Conservation (phyloP, 2,329 filamentous ascomycete genomes). For the Cercospora citrullina region DNA sequence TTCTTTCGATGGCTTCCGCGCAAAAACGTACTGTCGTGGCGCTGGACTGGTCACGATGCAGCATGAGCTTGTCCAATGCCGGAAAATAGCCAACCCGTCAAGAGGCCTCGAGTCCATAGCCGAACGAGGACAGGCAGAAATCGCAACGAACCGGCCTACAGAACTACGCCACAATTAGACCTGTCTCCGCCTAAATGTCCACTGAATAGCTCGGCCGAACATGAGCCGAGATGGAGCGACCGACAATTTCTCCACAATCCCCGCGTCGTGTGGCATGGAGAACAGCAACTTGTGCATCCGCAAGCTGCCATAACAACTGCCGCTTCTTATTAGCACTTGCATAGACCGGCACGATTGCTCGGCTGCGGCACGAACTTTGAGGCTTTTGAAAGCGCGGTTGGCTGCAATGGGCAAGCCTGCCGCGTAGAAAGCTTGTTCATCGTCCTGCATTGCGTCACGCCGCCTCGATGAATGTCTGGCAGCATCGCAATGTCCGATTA, state of each 20-base stretch:
- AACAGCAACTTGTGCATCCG: background rate
- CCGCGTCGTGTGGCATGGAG: constrained; percentile 1
- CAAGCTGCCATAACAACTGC: constrained; percentile 10
- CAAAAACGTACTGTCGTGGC: background rate
- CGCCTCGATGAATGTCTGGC: background rate
- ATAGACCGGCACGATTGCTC: background rate
- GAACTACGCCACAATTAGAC: constrained; percentile 3
- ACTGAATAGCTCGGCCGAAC: background rate
- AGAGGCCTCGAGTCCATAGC: background rate
- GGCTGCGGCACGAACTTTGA: constrained; percentile 3
- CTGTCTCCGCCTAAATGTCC: constrained; percentile 1
- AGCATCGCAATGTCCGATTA: background rate
- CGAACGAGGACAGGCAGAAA: background rate
- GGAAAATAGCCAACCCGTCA: background rate
- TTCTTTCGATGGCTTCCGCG: background rate
- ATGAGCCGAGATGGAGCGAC: background rate
- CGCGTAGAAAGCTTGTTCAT: background rate
- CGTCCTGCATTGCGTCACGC: constrained; percentile 4
- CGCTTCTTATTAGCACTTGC: background rate
- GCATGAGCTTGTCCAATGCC: background rate
- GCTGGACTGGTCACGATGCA: background rate
- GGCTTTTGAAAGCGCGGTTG: background rate
- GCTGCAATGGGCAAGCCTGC: background rate
- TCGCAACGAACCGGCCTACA: background rate
- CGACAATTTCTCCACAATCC: constrained; percentile 8